A percentile compares a stretch with the other conserved stretches of the same genome.
phyloP scores from a whole-genome alignment of 75 land plant genomes.

The Cunninghamia lanceolata region DNA sequence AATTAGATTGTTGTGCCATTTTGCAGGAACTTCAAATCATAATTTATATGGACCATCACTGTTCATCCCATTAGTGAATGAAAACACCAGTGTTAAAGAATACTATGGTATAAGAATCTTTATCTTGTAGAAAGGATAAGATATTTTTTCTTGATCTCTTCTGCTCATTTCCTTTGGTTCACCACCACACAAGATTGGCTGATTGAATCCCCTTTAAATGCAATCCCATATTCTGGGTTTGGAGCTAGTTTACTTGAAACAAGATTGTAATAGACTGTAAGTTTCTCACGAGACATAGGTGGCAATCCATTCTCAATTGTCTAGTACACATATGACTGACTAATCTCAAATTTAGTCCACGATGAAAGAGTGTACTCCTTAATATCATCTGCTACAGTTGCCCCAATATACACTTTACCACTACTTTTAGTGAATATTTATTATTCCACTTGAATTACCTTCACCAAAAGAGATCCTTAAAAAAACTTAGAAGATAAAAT shows the following conservation, averaged over 20 bases:
- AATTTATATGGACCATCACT: slow-evolving; percentile 95
- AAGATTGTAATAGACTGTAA: slow-evolving; percentile 77
- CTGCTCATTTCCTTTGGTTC: slow-evolving; percentile 80
- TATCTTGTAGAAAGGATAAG: slow-evolving; percentile 66
- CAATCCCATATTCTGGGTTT: slow-evolving; percentile 74
- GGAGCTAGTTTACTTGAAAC: slow-evolving; percentile 51
- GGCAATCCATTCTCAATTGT: slow-evolving; percentile 76
- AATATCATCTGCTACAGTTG: too few species aligned
- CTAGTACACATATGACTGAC: slow-evolving; percentile 72
- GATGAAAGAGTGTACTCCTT: slow-evolving; percentile 54
- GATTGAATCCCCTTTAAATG: slow-evolving; percentile 96
- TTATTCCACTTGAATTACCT: too few species aligned
- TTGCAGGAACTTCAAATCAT: slow-evolving; percentile 59
- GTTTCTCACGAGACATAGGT: slow-evolving; percentile 62
- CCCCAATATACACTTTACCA: too few species aligned
- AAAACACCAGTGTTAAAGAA: slow-evolving; percentile 73
- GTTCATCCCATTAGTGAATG: slow-evolving; percentile 82
- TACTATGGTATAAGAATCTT: slow-evolving; percentile 79
- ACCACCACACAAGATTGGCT: slow-evolving; percentile 96
- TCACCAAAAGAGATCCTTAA: too few species aligned
- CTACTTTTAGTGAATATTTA: too few species aligned
- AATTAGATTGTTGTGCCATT: slow-evolving; percentile 53
- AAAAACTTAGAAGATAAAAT: too few species aligned
- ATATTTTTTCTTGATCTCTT: slow-evolving; percentile 60
- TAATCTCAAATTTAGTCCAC: slow-evolving; percentile 89